Base-by-base conservation (phyloP, 2,329 filamentous ascomycete species). In the Chaetomium strumarium region DNA sequence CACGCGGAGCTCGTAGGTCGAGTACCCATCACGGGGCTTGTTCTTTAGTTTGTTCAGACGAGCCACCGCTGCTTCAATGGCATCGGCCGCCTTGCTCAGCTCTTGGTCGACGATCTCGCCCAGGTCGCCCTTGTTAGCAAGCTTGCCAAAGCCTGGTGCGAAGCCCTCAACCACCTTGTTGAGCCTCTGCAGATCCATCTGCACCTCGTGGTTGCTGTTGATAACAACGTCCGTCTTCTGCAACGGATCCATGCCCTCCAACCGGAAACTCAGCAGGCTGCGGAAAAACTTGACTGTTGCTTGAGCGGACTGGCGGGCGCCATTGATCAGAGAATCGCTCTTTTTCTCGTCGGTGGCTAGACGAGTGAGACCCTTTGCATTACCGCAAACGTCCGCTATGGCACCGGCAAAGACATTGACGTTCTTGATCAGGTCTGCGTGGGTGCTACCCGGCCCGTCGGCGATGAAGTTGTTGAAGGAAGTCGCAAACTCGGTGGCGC, bases 381-480 rank as follows among this genome's bases (percentile, higher is more conserved):
- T 99, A 72, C 86, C 90, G 63, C 96, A 85, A 3, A 97, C 91
- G 70, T 99, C 93, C 1, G 92, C 88, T 58, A 96, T 84, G 3
- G 93, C 88, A 17, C 91, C 89, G 1, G 93, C 80, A 70, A 97
- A 96, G 48, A 90, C 81, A 64, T 90, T 93, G 62, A 96, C 88
- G 0, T 90, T 89, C 67, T 90, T 90, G 70, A 97, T 97, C 56
- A 99, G 86, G 55, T 96, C 91, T 2, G 87, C 82, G 64, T 96
- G 90, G 10, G 84, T 85, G 66, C 88, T 90, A 68, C 91, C 95
- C 5, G 92, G 91, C 0, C 93, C 93, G 66, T 99, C 93, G 8
- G 92, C 93, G 63, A 99, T 95, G 69, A 95, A 97, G 71, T 95
- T 95, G 75, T 96, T 99, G 78, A 97, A 99, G 0, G 93, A 86